Evolutionary conservation across 225 moss, liverwort and hornwort species (phyloP).

Genomic region (Polytrichum commune): DNA sequence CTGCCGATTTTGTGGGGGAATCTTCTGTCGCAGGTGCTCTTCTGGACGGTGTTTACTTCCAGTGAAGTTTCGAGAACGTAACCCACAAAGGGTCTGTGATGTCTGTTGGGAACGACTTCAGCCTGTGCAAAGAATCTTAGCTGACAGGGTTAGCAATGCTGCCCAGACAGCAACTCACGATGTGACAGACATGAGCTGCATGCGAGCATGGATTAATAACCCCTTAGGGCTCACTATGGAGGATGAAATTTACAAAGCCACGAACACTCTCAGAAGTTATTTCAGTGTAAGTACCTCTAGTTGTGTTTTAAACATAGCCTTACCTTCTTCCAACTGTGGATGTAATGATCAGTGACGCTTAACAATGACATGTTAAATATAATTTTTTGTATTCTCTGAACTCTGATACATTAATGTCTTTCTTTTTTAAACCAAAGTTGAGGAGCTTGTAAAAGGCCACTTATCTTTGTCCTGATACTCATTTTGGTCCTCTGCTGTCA

Average conservation of each 20-base stretch:
- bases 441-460: no score
- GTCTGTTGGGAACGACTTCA: conserved; percentile 62
- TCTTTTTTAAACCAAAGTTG: no score
- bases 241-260: conserved; percentile 65
- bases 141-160: conserved; percentile 65
- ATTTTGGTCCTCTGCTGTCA: no score
- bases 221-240: conserved; percentile 64
- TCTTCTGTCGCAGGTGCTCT: conserved; percentile 63
- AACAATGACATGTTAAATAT: no score
- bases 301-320: neutral
- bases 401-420: no score
- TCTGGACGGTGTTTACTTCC: conserved; percentile 51
- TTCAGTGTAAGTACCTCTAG: conserved; percentile 26
- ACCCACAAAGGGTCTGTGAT: conserved; percentile 60
- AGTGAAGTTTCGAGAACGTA: conserved; percentile 57
- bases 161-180: conserved; percentile 56
- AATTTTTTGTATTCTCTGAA: no score
- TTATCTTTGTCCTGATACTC: no score
- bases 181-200: conserved; percentile 63
- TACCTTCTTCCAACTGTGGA: no score
- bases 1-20: conserved; percentile 64
- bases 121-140: conserved; percentile 59
- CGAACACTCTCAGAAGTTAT: conserved; percentile 57
- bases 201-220: conserved; percentile 65
- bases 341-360: no score